phyloP scores from a whole-genome alignment of 495 filamentous ascomycete species.

The Pyrenopolyporus hunteri region DNA sequence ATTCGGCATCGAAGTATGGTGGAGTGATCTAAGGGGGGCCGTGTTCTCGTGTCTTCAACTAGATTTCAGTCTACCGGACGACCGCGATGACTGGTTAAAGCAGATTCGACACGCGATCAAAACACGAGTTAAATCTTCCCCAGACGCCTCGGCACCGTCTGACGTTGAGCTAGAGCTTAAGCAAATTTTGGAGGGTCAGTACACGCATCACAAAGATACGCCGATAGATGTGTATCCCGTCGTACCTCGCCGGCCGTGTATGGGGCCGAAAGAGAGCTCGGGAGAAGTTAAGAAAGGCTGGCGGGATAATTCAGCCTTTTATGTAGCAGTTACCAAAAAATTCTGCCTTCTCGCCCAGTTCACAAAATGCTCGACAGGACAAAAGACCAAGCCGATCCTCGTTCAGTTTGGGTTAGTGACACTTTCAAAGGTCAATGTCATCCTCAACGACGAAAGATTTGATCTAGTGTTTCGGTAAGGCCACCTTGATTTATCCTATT shows the following conservation, averaged over 20 bases:
- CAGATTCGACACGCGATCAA: conserved; percentile 67
- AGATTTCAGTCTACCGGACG: conserved; percentile 73
- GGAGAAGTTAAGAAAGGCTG: conserved; percentile 59
- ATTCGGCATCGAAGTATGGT: conserved; percentile 86
- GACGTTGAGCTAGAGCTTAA: conserved; percentile 69
- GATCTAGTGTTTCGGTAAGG: conserved; percentile 81
- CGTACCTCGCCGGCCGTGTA: conserved; percentile 71
- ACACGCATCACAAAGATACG: conserved; percentile 69
- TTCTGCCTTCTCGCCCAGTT: conserved; percentile 81
- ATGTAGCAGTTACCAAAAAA: conserved; percentile 83
- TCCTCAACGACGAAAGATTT: conserved; percentile 79
- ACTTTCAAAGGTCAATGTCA: conserved; percentile 67
- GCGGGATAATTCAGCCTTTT: conserved; percentile 81
- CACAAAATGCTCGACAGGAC: conserved; percentile 54
- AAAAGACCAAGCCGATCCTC: conserved; percentile 26
- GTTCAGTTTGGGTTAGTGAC: conserved; percentile 68
- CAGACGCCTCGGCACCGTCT: conserved; percentile 61
- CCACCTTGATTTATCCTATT: background rate
- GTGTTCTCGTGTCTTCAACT: conserved; percentile 60
- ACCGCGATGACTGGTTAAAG: conserved; percentile 76
- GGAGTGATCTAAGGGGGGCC: conserved; percentile 67
- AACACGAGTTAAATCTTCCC: conserved; percentile 53
- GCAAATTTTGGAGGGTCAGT: conserved; percentile 67
- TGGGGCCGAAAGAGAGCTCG: conserved; percentile 52
- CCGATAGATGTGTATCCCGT: conserved; percentile 84